Conservation (phyloP, 345 rosid genomes). For the Gossypium turneri region DNA sequence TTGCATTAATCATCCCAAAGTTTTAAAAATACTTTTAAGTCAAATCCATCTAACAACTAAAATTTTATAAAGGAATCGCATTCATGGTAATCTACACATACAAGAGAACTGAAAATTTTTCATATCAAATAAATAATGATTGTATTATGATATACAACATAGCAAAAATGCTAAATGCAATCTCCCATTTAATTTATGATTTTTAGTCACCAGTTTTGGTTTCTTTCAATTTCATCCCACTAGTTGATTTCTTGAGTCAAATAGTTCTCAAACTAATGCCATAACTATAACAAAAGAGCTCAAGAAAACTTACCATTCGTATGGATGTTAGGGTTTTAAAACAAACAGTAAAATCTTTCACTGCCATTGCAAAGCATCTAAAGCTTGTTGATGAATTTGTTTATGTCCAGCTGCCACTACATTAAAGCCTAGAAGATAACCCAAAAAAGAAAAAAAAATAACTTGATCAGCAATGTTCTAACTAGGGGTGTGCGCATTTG, state of each 20-base stretch:
- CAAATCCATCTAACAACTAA: too few relatives aligned
- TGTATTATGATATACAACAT: not conserved
- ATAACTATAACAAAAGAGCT: not conserved
- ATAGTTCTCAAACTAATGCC: not conserved
- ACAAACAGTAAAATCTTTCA: slow-evolving; percentile 11
- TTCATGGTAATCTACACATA: not conserved
- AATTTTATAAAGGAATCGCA: not conserved
- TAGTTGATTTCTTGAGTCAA: not conserved
- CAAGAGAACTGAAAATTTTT: not conserved
- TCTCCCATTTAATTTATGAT: not conserved
- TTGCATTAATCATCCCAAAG: too few relatives aligned
- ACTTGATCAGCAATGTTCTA: not conserved
- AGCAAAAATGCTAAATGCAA: not conserved
- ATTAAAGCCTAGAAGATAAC: slow-evolving; percentile 11
- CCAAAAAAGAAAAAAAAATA: not conserved
- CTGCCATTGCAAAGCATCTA: slow-evolving; percentile 38
- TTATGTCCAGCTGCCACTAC: slow-evolving; percentile 51
- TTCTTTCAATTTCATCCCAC: not conserved
- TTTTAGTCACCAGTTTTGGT: not conserved
- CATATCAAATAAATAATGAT: not conserved
- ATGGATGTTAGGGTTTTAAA: not conserved
- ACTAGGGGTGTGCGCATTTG: not conserved
- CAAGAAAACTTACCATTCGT: not conserved
- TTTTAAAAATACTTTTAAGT: too few relatives aligned
- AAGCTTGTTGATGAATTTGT: slow-evolving; percentile 52